Base-by-base conservation (phyloP, 352 stramenopile species). In the Globisporangium spiculum region DNA sequence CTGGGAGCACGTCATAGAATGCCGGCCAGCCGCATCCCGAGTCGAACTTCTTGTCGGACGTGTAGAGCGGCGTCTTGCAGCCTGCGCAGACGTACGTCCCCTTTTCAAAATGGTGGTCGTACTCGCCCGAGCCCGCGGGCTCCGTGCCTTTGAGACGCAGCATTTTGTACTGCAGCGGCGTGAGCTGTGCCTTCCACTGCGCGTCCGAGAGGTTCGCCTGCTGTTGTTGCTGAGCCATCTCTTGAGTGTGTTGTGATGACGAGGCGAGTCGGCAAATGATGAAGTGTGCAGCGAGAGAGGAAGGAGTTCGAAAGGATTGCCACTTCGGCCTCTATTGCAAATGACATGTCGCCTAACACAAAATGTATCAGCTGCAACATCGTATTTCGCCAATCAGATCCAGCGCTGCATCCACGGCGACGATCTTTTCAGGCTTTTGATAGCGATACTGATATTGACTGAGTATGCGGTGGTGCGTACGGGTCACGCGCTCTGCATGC, bases 71-170 rank as follows among this genome's bases (percentile, higher is more conserved):
- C 22, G 83, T 81, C 72, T 93, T 93, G 76, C 90, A 97, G 27
- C 86, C 90, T 3, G 86, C 86, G 68, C 90, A 97, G 3, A 92
- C 80, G 77, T 96, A 97, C 64, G 90, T 90, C 54, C 90, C 90
- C 10, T 89, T 76, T 20, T 92, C 75, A 59, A 86, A 85, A 75
- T 90, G 77, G 69, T 96, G 94, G 78, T 96, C 91, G 79, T 97
- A 97, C 76, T 93, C 81, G 71, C 90, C 90, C 44, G 87, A 96
- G 55, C 86, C 88, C 10, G 87, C 77, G 61, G 83, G 88, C 79
- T 97, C 91, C 52, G 89, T 97, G 59, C 88, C 90, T 68, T 97
- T 97, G 57, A 94, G 81, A 20, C 91, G 88, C 75, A 97, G 80
- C 46, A 97, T 84, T 63, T 94, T 69, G 71, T 80, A 97, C 77